Base-by-base conservation (phyloP, 129 eudicot genomes). In the Flaveria robusta region DNA sequence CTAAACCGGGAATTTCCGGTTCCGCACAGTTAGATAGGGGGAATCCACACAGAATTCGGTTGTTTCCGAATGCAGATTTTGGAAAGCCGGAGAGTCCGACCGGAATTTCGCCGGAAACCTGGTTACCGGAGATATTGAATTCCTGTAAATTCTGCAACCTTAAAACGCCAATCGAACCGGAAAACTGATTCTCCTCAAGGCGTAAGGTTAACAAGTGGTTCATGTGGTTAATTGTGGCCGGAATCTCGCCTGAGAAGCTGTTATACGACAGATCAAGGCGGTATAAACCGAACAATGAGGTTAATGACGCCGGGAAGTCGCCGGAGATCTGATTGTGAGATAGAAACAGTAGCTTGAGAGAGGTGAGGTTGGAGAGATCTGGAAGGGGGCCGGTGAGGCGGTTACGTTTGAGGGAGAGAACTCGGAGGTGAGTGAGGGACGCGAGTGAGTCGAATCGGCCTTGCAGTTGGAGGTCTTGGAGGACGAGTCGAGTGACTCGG, bases 211-310 rank as follows among this genome's bases (percentile, higher is more conserved):
- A 66, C 42, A 94, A 64, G 68, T 84, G 96, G 19, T 83, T 81
- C 75, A 94, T 52, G 11, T 54, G 81, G 81, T 81, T 87, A 31
- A 87, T 71, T 14, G 23, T 37, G 0, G 47, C 31, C 18, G 90
- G 93, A 26, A 94, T 71, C 24, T 66, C 68, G 16, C 98, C 97
- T 63, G 93, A 78, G 31, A 94, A 60, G 60, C 74, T 65, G 70
- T 94, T 94, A 37, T 52, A 46, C 26, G 98, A 91, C 18, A 94
- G 86, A 81, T 94, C 98, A 18, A 94, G 93, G 0, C 83, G 83
- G 63, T 72, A 73, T 0, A 79, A 56, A 16, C 69, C 73, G 43
- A 71, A 81, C 12, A 89, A 73, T 2, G 85, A 79, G 2, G 86
- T 20, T 5, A 89, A 4, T 0, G 87, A 78, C 5, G 74, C 63